A percentile compares a stretch with the other conserved stretches of the same genome.
phyloP scores from a whole-genome alignment of 352 stramenopile genomes.

The Globisporangium lucens region DNA sequence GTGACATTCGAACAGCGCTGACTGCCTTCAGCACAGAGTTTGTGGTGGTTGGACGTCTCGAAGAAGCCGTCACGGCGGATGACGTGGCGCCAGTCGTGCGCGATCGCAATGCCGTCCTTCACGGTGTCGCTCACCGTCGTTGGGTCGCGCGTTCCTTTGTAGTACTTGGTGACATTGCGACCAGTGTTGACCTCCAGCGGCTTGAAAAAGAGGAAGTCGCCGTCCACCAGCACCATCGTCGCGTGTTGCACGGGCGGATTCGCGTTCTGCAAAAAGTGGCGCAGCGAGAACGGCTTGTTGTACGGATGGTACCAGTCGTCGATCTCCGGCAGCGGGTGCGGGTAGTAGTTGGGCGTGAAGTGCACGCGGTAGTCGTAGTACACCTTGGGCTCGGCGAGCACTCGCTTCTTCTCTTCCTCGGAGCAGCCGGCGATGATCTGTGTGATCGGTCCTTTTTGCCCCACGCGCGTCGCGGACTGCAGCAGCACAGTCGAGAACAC shows the following conservation, averaged over 20 bases:
- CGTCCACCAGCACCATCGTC: slow-evolving; percentile 27
- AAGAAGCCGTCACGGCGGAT: slow-evolving; percentile 39
- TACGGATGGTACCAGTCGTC: slow-evolving; percentile 27
- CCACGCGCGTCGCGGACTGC: slow-evolving; percentile 19
- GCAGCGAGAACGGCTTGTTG: slow-evolving; percentile 28
- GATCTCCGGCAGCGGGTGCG: slow-evolving; percentile 20
- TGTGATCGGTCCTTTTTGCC: slow-evolving; percentile 28
- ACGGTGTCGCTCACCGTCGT: slow-evolving; percentile 37
- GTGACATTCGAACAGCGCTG: slow-evolving; percentile 29
- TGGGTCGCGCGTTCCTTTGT: slow-evolving; percentile 26
- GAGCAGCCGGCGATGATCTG: slow-evolving; percentile 29
- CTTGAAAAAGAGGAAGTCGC: slow-evolving; percentile 22
- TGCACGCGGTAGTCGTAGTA: slow-evolving; percentile 30
- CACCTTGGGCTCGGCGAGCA: slow-evolving; percentile 16
- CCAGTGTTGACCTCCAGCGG: slow-evolving; percentile 35
- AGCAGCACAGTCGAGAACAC: slow-evolving; percentile 23
- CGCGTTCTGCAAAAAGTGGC: slow-evolving; percentile 26
- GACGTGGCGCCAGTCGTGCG: slow-evolving; percentile 44
- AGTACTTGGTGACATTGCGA: slow-evolving; percentile 36
- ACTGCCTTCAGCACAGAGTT: slow-evolving; percentile 25
- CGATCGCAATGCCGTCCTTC: slow-evolving; percentile 35
- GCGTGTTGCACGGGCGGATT: slow-evolving; percentile 23
- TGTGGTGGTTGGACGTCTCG: slow-evolving; percentile 5
- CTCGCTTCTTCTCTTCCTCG: slow-evolving; percentile 8
- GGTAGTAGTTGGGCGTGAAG: slow-evolving; percentile 23